phyloP scores from a whole-genome alignment of 192 early-diverging fungal species.

The Coemansia sp. region DNA sequence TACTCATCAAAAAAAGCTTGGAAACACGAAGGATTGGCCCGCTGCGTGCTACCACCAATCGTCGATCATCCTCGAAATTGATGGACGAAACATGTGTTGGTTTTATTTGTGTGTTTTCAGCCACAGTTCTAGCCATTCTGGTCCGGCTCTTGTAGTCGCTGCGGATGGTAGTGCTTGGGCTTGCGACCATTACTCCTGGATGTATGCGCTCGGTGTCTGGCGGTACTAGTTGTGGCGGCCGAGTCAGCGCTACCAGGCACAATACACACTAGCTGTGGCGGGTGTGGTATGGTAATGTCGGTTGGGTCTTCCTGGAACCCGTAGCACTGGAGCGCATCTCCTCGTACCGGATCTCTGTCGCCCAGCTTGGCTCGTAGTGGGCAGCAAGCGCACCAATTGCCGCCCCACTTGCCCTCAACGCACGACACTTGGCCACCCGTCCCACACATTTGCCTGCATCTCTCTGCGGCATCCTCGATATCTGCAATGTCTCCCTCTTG shows the following conservation, averaged over 20 bases:
- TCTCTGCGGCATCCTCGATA: slow-evolving; percentile 40
- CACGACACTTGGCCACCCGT: slow-evolving; percentile 12
- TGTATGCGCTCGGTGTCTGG: not conserved
- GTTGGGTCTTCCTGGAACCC: slow-evolving; percentile 46
- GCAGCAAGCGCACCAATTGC: slow-evolving; percentile 55
- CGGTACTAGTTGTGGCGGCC: not conserved
- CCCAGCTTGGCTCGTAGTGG: slow-evolving; percentile 34
- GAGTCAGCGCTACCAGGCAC: slow-evolving; percentile 19
- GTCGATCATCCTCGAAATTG: not conserved
- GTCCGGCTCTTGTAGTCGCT: not conserved
- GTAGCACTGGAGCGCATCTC: slow-evolving; percentile 33
- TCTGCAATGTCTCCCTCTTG: slow-evolving; percentile 13
- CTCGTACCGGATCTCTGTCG: not conserved
- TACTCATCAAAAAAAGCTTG: not conserved
- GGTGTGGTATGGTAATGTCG: slow-evolving; percentile 54
- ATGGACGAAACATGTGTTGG: not conserved
- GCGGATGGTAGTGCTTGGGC: not conserved
- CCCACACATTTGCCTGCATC: slow-evolving; percentile 33
- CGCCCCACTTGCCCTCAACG: slow-evolving; percentile 30
- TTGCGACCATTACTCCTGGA: not conserved
- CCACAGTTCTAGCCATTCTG: not conserved
- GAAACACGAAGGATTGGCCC: slow-evolving; percentile 1
- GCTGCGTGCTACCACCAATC: not conserved
- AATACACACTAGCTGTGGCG: slow-evolving; percentile 33
- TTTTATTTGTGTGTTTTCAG: not conserved